Evolutionary conservation across 2,329 filamentous ascomycete genomes (phyloP), one percentile per base, ranked within the genome.

Genomic region (Alternaria sp.): DNA sequence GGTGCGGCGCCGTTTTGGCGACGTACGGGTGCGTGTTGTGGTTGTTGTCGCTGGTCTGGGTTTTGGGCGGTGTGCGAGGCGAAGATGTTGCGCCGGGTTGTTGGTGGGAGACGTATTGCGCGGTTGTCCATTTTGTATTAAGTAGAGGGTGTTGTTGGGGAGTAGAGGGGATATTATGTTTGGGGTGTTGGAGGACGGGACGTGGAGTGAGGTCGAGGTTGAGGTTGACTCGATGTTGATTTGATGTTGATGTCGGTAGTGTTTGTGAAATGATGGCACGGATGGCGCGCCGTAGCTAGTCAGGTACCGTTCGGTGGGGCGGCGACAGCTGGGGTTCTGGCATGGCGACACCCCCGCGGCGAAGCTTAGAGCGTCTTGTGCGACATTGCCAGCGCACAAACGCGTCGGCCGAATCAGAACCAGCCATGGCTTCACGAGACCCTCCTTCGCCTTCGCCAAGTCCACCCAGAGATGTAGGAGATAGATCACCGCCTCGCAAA

Each of bases 51-150:
- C 1, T 46, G 49, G n/a, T 68, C 63, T 44, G 69, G 69, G 40
- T 69, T 67, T 12, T 73, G 70, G 11, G 65, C 57, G 20, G 68
- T 55, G 22, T 57, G 55, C 45, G 64, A 32, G 61, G 65, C 64
- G 62, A 77, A 75, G 46, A 77, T 65, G 54, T 73, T 73, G 61
- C 72, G 75, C 57, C 75, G 75, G 44, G 71, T 65, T 28, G 52
- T 59, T 7, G 68, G 63, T 7, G 70, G 71, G 36, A 72, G 71
- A 28, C 74, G 73, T 38, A 71, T 61, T 11, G 75, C 68, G 52
- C 74, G 71, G 40, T 68, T 72, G 25, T 57, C 57, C 43, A 63
- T 62, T 56, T 65, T 70, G 22, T 16, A 16, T n/a, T 40, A 3
- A 18, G 36, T 20, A 0, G 36, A 10, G 4, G n/a, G 16, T 38